Base-by-base conservation (phyloP, 106 monocot species). In the Dendrobium chrysotoxum region DNA sequence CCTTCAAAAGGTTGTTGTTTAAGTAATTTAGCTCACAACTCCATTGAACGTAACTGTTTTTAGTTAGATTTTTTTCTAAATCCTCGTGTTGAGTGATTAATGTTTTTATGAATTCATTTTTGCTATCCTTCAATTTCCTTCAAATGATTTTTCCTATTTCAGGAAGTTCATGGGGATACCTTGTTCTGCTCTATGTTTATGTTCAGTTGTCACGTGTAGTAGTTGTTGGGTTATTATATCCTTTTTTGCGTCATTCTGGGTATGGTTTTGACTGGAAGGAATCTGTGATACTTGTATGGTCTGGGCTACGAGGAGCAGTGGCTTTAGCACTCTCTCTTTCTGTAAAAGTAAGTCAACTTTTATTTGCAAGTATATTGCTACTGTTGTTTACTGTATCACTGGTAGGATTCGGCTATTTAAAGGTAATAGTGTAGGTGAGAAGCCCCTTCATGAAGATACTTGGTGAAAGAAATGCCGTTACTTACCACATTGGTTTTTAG, bases 191-290 rank as follows among this genome's bases (percentile, higher is more conserved):
- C 40, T 99, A 99, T 91, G 84, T 86, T 72, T 99, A 83, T 86
- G 92, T 99, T 44, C 99, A 90, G 83, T n/a, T 91, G 4, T 95
- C 99, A 6, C 89, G 99, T 12, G 46, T 82, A 23, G 35, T 93
- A 84, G 99, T 99, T 88, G 91, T 99, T 82, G 88, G 83, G 58
- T 1, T 82, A 26, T 86, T 95, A 72, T 99, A 83, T 86, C 99
- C 99, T 68, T 89, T 99, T 53, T 81, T 99, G 50, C 73, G 80
- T 30, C 88, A 85, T 78, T 99, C 89, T 86, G 99, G 99, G 17
- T 99, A 99, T 88, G 99, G 99, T 66, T 87, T 99, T 77, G 90
- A 88, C 68, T 99, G 89, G 95, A 95, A 88, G 86, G 99, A 99
- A 79, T 80, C 99, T 79, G 68, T 90, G 23, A 93, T 99, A 83